phyloP scores from a whole-genome alignment of 2,329 filamentous ascomycete species.

The Penicillium sumatraense region DNA sequence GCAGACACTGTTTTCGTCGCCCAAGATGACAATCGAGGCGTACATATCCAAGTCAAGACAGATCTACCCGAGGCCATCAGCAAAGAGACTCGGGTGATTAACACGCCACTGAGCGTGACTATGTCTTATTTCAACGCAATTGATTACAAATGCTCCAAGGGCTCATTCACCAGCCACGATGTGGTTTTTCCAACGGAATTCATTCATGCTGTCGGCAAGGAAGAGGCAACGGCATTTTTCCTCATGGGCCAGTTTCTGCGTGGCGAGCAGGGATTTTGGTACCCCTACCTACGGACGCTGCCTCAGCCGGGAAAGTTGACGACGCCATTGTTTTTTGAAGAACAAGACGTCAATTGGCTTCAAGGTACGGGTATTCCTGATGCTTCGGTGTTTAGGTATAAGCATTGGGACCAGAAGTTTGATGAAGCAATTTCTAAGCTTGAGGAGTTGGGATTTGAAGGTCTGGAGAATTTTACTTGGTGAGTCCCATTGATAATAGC shows the following conservation, averaged over 20 bases:
- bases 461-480: conserved; percentile 44
- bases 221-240: conserved; percentile 70
- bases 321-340: conserved; percentile 67
- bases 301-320: conserved; percentile 66
- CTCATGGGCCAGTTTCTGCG: conserved; percentile 70
- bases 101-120: conserved; percentile 38
- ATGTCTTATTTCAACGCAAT: conserved; percentile 45
- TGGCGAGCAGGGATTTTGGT: conserved; percentile 66
- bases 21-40: conserved; percentile 38
- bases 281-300: conserved; percentile 67
- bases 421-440: conserved; percentile 36
- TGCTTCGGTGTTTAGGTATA: conserved; percentile 38
- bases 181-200: conserved; percentile 56
- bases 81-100: conserved; percentile 40
- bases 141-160: conserved; percentile 21
- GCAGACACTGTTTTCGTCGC: conserved; percentile 39
- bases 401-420: conserved; percentile 45
- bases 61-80: conserved; percentile 29
- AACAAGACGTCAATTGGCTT: conserved; percentile 61
- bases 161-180: conserved; percentile 36
- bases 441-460: conserved; percentile 35
- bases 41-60: conserved; percentile 40
- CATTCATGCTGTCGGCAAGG: conserved; percentile 55
- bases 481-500: conserved; percentile 22
- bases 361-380: conserved; percentile 41